Conservation (phyloP, 2,329 filamentous ascomycete genomes). For the Monosporascus sp. region DNA sequence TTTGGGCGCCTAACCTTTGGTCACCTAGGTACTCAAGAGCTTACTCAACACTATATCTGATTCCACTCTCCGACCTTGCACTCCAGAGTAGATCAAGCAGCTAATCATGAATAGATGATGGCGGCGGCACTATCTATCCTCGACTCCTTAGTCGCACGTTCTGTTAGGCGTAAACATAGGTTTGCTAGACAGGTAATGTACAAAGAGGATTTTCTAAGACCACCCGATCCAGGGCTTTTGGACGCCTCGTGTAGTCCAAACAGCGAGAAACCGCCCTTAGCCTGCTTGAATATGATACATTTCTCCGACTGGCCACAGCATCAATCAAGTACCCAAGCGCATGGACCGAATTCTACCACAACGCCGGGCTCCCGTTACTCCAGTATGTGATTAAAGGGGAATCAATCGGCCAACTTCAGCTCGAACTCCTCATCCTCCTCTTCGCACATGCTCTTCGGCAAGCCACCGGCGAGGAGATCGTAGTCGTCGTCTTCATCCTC, state of each 20-base stretch:
- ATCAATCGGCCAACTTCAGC: slow-evolving; percentile 35
- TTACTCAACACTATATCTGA: too few species aligned
- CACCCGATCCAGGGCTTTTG: background rate
- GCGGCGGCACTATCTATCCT: too few species aligned
- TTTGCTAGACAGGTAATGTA: background rate
- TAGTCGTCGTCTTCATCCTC: slow-evolving; percentile 33
- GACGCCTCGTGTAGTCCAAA: background rate
- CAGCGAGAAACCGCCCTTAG: background rate
- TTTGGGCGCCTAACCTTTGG: too few species aligned
- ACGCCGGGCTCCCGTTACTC: background rate
- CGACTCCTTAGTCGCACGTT: background rate
- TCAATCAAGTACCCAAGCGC: background rate
- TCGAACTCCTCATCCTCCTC: slow-evolving; percentile 50
- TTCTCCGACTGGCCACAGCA: background rate
- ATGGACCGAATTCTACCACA: background rate
- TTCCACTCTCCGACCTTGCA: too few species aligned
- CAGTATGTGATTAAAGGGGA: background rate
- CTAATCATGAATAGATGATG: too few species aligned
- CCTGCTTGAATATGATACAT: background rate
- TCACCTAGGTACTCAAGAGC: too few species aligned
- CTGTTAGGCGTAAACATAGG: background rate
- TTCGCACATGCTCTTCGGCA: slow-evolving; percentile 25
- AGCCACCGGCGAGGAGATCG: slow-evolving; percentile 23
- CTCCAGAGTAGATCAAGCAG: too few species aligned
- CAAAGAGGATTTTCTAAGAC: background rate